Conservation (phyloP, 495 filamentous ascomycete species). For the Xylaria longipes region DNA sequence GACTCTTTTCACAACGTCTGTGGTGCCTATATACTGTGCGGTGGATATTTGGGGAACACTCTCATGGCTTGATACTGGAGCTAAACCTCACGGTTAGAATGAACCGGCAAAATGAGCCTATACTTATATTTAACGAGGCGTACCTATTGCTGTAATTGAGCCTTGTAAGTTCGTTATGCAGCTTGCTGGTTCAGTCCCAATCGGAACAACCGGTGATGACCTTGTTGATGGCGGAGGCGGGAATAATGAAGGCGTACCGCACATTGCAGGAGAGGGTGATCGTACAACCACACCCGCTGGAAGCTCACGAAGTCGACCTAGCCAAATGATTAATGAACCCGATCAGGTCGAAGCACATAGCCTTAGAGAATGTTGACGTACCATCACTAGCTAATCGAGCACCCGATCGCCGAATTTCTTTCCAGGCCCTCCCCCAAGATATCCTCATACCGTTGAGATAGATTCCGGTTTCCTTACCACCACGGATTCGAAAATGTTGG, state of each 20-base stretch:
- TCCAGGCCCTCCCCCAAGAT: constrained; percentile 32
- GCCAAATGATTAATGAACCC: background rate
- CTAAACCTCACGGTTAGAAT: background rate
- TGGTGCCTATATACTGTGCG: background rate
- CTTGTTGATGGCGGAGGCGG: background rate
- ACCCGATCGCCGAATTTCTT: constrained; percentile 13
- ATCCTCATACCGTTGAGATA: constrained; percentile 31
- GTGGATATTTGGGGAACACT: background rate
- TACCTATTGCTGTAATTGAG: background rate
- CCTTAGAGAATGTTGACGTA: background rate
- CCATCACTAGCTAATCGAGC: background rate
- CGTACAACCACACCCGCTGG: constrained; percentile 31
- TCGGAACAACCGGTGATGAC: background rate
- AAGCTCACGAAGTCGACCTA: constrained; percentile 15
- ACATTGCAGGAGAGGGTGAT: constrained; percentile 31
- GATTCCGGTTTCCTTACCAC: constrained; percentile 26
- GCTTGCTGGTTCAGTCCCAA: background rate
- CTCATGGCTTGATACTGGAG: background rate
- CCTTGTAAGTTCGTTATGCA: background rate
- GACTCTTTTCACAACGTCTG: background rate
- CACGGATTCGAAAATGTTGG: constrained; percentile 23
- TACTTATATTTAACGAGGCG: background rate
- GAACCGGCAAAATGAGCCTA: background rate
- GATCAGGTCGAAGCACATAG: background rate
- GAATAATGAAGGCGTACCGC: background rate